A percentile compares a stretch with the other conserved stretches of the same genome.
Conservation (phyloP, 371 early-diverging fungal species). For the Encephalitozoon cuniculi region DNA sequence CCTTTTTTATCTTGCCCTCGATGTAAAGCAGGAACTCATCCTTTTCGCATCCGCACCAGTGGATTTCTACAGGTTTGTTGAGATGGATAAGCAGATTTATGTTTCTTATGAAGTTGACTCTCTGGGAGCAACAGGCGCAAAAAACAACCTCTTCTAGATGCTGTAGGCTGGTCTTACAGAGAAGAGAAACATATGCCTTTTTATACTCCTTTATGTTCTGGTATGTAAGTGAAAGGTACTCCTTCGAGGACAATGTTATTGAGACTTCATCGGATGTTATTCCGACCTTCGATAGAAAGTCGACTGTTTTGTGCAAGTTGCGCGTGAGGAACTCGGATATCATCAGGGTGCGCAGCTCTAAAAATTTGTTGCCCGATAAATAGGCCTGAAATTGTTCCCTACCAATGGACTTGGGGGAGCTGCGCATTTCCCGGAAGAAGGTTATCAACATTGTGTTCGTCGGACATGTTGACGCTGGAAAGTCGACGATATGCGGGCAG, state of each 20-base stretch:
- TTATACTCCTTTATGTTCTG: slow-evolving; percentile 49
- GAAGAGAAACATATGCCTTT: slow-evolving; percentile 18
- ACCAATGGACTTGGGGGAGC: slow-evolving; percentile 10
- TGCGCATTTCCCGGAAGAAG: slow-evolving; percentile 8
- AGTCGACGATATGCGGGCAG: slow-evolving; percentile 95
- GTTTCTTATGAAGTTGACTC: slow-evolving; percentile 48
- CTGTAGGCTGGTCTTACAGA: slow-evolving; percentile 7
- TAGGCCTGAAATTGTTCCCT: slow-evolving; percentile 22
- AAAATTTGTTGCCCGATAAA: slow-evolving; percentile 18
- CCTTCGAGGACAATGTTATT: neutral
- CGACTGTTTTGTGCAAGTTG: slow-evolving; percentile 44
- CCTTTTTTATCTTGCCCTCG: slow-evolving; percentile 27
- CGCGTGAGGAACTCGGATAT: slow-evolving; percentile 32
- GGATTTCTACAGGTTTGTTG: neutral
- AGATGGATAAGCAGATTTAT: slow-evolving; percentile 27
- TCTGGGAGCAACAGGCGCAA: slow-evolving; percentile 43
- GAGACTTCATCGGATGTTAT: neutral
- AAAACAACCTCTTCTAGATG: slow-evolving; percentile 22
- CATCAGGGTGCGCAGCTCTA: slow-evolving; percentile 2
- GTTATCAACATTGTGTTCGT: slow-evolving; percentile 73
- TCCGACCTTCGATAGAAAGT: slow-evolving; percentile 51
- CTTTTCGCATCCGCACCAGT: neutral
- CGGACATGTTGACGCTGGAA: slow-evolving; percentile 99
- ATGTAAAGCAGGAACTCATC: slow-evolving; percentile 40
- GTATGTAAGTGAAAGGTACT: slow-evolving; percentile 25